A percentile compares a stretch with the other conserved stretches of the same genome.
phyloP scores from a whole-genome alignment of 805 yeast species.

The Kodamaea kakaduensis region DNA sequence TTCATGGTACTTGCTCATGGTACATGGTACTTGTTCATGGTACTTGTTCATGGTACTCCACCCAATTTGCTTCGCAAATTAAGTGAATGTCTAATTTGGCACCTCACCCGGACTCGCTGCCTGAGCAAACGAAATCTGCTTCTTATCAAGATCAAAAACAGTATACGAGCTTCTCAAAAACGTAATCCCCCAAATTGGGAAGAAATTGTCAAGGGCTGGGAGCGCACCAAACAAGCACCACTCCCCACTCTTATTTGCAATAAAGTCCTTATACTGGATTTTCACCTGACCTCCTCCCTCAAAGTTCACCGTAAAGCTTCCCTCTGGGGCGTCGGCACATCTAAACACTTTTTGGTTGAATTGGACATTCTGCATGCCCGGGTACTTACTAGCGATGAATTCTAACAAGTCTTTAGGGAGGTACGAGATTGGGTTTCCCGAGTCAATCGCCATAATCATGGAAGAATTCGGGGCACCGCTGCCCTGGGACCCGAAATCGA shows the following conservation, averaged over 20 bases:
- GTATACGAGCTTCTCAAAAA: conserved; percentile 24
- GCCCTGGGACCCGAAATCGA: not conserved
- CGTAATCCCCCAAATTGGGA: conserved; percentile 21
- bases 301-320: conserved; percentile 4
- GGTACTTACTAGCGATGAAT: not conserved
- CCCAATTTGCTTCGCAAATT: too few relatives aligned
- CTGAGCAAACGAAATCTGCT: conserved; percentile 23
- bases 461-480: not conserved
- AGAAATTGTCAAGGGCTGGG: not conserved
- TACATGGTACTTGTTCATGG: too few relatives aligned
- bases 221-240: not conserved
- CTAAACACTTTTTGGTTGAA: not conserved
- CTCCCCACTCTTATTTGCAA: not conserved
- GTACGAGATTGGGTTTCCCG: conserved; percentile 2
- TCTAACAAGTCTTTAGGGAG: conserved; percentile 3
- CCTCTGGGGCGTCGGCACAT: conserved; percentile 4
- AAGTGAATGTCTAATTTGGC: not conserved
- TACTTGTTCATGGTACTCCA: too few relatives aligned
- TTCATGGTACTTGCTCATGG: too few relatives aligned
- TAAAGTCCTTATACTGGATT: conserved; percentile 3
- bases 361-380: not conserved
- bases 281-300: conserved; percentile 4
- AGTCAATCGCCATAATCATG: not conserved
- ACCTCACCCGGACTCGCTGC: conserved; percentile 4
- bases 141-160: conserved; percentile 24